These are phyloP conservation scores for Aspergillus pseudonomiae DNA, from an alignment of 2,329 filamentous ascomycete species.

Conservation along the genomic window DNA sequence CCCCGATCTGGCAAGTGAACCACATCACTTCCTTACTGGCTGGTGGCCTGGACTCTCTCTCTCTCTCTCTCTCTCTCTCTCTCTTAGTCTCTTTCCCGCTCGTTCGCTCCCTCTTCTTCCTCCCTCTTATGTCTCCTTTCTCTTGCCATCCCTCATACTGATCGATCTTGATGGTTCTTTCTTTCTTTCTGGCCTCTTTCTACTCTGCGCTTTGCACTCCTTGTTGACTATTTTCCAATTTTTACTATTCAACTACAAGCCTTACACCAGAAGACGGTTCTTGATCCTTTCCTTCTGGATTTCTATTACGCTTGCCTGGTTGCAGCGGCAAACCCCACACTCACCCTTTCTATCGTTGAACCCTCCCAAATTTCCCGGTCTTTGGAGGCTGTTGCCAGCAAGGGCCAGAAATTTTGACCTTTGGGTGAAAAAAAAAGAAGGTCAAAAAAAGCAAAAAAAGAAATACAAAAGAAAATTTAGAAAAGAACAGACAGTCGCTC, in stretches of 20 bases:
- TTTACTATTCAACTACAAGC: neutral
- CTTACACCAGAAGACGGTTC: neutral
- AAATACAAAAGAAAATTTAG: neutral
- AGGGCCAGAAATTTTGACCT: constrained; percentile 12
- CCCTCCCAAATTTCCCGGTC: constrained; percentile 10
- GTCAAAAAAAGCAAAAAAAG: neutral
- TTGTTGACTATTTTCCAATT: neutral
- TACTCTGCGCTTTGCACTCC: neutral
- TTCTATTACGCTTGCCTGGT: constrained; percentile 31
- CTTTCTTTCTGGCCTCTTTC: neutral
- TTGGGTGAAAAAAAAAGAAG: neutral
- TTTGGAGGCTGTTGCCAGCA: constrained; percentile 12
- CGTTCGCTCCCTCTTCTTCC: constrained; percentile 2
- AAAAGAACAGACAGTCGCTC: neutral
- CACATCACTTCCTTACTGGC: constrained; percentile 8
- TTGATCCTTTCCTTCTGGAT: constrained; percentile 12
- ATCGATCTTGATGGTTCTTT: constrained; percentile 1
- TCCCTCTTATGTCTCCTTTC: constrained; percentile 3
- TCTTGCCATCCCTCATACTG: constrained; percentile 2
- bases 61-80: too few relatives aligned
- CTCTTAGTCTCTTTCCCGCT: neutral
- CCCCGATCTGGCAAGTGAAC: constrained; percentile 3
- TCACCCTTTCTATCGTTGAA: constrained; percentile 16
- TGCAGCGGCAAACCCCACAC: constrained; percentile 34
- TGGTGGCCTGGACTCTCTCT: constrained; percentile 12